A percentile compares a stretch with the other conserved stretches of the same genome.
Conservation (phyloP, 1,139 yeast species). For the Kodamaea ohmeri region DNA sequence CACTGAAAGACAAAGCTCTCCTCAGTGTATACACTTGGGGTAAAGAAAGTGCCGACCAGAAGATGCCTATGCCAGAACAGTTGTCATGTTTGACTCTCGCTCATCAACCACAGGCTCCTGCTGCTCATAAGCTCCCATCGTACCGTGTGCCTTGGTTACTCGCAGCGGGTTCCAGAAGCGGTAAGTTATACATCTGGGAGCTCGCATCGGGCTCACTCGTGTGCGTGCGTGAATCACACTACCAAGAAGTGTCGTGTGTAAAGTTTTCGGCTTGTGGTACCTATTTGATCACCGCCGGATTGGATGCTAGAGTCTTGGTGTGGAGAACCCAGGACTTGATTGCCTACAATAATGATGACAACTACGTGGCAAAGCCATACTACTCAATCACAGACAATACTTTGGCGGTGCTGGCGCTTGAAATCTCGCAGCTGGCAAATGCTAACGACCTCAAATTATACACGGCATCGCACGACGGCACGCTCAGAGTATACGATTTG, state of each 20-base stretch:
- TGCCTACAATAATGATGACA: conserved; percentile 24
- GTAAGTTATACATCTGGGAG: conserved; percentile 85
- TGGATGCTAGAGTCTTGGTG: conserved; percentile 73
- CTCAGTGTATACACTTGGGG: conserved; percentile 72
- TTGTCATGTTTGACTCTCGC: conserved; percentile 56
- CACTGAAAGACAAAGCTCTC: conserved; percentile 67
- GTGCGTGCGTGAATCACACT: conserved; percentile 78
- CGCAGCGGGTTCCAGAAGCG: conserved; percentile 69
- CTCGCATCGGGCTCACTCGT: conserved; percentile 72
- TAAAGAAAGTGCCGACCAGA: conserved; percentile 79
- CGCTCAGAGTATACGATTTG: conserved; percentile 65
- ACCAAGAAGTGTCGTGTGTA: conserved; percentile 66
- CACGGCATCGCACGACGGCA: conserved; percentile 73
- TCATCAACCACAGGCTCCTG: conserved; percentile 28
- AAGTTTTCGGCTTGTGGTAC: conserved; percentile 64
- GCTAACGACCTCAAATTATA: conserved; percentile 62
- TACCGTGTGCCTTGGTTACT: conserved; percentile 65
- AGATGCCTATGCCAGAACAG: conserved; percentile 82
- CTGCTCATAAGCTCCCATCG: conserved; percentile 20
- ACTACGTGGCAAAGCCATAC: conserved; percentile 36
- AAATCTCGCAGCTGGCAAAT: conserved; percentile 46
- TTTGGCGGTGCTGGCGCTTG: conserved; percentile 65
- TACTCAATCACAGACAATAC: conserved; percentile 71
- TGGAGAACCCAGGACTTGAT: conserved; percentile 71
- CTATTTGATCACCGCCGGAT: conserved; percentile 71